These are phyloP conservation scores for Catharanthus roseus DNA, from an alignment of 257 asterid species.

Conservation along the genomic window DNA sequence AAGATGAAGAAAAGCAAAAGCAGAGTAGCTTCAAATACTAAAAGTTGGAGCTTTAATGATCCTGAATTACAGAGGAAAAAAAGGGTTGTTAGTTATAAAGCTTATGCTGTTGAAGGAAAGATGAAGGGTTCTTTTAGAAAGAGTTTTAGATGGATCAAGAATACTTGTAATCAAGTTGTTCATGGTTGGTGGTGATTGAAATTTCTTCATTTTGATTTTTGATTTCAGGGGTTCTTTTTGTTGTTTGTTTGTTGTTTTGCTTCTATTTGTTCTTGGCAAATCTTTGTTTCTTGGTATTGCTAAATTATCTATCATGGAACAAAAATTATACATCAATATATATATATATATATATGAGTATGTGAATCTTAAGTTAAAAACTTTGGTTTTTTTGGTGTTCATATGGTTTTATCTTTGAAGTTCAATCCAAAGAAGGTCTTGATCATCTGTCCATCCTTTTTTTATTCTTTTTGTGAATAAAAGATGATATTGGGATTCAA, in stretches of 20 bases:
- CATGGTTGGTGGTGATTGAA: slow-evolving; percentile 56
- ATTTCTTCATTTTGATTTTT: no score
- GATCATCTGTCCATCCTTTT: no score
- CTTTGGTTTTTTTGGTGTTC: background rate
- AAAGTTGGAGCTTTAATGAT: slow-evolving; percentile 48
- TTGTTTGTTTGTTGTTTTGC: no score
- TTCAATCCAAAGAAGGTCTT: no score
- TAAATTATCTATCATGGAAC: background rate
- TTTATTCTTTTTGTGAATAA: no score
- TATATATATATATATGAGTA: no score
- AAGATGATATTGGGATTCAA: no score
- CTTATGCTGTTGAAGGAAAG: slow-evolving; percentile 57
- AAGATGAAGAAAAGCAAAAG: slow-evolving; percentile 52
- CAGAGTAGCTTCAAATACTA: slow-evolving; percentile 29
- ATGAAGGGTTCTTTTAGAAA: slow-evolving; percentile 67
- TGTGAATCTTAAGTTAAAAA: background rate
- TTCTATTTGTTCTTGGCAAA: background rate
- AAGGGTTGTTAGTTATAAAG: slow-evolving; percentile 64
- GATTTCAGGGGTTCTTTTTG: no score
- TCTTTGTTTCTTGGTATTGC: background rate
- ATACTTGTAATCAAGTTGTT: slow-evolving; percentile 49
- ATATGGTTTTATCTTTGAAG: no score
- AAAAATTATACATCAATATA: background rate
- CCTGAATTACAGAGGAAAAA: slow-evolving; percentile 74
- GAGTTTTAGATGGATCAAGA: slow-evolving; percentile 76